phyloP scores from a whole-genome alignment of 1,284 basidiomycete genomes.

The Apiotrichum laibachii region DNA sequence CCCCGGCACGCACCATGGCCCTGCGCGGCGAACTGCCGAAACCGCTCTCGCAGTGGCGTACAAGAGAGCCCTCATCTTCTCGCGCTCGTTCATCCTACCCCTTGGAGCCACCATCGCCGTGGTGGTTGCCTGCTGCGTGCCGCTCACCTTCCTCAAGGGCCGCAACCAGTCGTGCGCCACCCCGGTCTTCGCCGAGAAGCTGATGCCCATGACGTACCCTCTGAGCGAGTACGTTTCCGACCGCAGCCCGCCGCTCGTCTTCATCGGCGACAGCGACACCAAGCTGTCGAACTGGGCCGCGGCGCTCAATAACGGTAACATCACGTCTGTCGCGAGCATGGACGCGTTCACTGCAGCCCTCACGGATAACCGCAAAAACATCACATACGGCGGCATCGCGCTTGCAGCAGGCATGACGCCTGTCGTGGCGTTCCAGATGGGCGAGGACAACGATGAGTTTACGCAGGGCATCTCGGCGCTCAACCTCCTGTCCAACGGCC shows the following conservation, averaged over 20 bases:
- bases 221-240: conserved; percentile 47
- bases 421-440: conserved; percentile 8
- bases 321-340: conserved; percentile 49
- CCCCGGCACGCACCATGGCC: background rate
- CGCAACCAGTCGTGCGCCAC: conserved; percentile 57
- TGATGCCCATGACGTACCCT: conserved; percentile 27
- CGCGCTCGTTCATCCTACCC: conserved; percentile 67
- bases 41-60: conserved; percentile 62
- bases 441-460: conserved; percentile 5
- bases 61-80: conserved; percentile 65
- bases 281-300: conserved; percentile 11
- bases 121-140: conserved; percentile 63
- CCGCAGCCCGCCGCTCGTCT: conserved; percentile 59
- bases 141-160: conserved; percentile 62
- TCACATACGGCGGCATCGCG: conserved; percentile 63
- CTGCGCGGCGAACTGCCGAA: background rate
- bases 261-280: conserved; percentile 26
- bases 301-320: conserved; percentile 18
- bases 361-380: conserved; percentile 55
- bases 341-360: conserved; percentile 60
- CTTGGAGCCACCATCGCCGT: conserved; percentile 62
- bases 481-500: conserved; percentile 65
- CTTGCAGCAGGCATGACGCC: conserved; percentile 53
- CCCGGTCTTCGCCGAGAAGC: conserved; percentile 7
- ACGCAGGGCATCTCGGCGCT: conserved; percentile 61